Base-by-base conservation (phyloP, 2,329 filamentous ascomycete species). In the Talaromyces sp. region DNA sequence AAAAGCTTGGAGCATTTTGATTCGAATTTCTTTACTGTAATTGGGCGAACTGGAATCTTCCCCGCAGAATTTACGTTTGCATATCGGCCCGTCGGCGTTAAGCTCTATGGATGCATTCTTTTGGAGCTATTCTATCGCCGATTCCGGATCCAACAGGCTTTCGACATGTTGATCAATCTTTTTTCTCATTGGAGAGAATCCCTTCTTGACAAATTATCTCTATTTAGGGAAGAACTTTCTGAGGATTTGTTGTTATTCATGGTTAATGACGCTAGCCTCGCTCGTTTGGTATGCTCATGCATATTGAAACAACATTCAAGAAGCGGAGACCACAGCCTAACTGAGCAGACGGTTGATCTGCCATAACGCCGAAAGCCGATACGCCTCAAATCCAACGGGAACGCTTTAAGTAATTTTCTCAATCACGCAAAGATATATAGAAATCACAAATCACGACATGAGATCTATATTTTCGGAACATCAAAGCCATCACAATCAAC, bases 311-410 rank as follows among this genome's bases (percentile, higher is more conserved):
- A n/a, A n/a, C n/a, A n/a, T n/a, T n/a, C n/a, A n/a, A n/a, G n/a
- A n/a, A n/a, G n/a, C n/a, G n/a, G n/a, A n/a, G n/a, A n/a, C n/a
- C n/a, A n/a, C n/a, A n/a, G n/a, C n/a, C n/a, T n/a, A n/a, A n/a
- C n/a, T n/a, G n/a, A n/a, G n/a, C n/a, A n/a, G 11, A 11, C 9
- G 24, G 24, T 9, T 9, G 24, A 27, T 27, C 24, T 5, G 2
- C 4, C 36, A n/a, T 44, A 44, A 44, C 42, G 42, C 42, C 42
- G 42, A 44, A 35, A 44, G 27, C 42, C 42, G 42, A 44, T n/a
- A 19, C 2, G 11, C 42, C 20, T 44, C 42, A 32, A 3, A 14
- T 44, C 20, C 4, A 33, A 32, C 3, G 29, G 8, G 16, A 33
- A 3, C 6, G 35, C 35, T 16, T 35, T 16, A 19, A 7, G n/a